Evolutionary conservation across 805 yeast species (phyloP).

Genomic region (Torulaspora delbrueckii): DNA sequence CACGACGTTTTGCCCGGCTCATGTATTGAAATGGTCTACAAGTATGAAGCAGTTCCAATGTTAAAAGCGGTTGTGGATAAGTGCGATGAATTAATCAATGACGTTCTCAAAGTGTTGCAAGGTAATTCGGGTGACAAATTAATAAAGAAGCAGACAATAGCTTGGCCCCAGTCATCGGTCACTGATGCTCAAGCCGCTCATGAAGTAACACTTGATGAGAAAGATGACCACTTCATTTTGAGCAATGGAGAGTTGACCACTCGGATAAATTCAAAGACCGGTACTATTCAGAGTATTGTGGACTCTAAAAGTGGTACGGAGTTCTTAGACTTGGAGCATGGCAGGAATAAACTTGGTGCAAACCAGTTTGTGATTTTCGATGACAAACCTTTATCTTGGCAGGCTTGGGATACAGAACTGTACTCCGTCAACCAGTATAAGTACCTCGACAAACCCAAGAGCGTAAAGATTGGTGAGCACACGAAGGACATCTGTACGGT

Average conservation of each 20-base stretch:
- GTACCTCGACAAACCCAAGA: conserved; percentile 39
- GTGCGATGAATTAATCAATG: conserved; percentile 48
- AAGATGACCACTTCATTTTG: conserved; percentile 43
- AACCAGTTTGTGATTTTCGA: conserved; percentile 79
- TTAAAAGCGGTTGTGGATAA: conserved; percentile 51
- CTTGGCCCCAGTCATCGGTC: conserved; percentile 51
- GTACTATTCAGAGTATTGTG: conserved; percentile 55
- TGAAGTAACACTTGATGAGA: conserved; percentile 2
- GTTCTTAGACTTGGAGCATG: conserved; percentile 54
- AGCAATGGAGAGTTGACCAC: conserved; percentile 61
- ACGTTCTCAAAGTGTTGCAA: conserved; percentile 44
- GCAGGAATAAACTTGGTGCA: conserved; percentile 58
- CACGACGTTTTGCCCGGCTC: conserved; percentile 98
- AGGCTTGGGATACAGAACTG: conserved; percentile 97
- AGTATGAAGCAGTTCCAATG: conserved; percentile 80
- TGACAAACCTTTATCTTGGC: conserved; percentile 87
- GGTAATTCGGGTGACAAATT: conserved; percentile 2
- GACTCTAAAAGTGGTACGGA: conserved; percentile 61
- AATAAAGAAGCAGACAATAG: conserved; percentile 47
- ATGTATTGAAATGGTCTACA: conserved; percentile 89
- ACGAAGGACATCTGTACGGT: conserved; percentile 58
- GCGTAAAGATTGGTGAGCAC: conserved; percentile 36
- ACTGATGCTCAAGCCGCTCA: neutral
- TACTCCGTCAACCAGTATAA: conserved; percentile 71
- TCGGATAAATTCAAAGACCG: conserved; percentile 49